Percentiles rank a stretch among this genome's conserved stretches.
Evolutionary conservation across 495 filamentous ascomycete species (phyloP).

Genomic region (Daldinia decipiens): DNA sequence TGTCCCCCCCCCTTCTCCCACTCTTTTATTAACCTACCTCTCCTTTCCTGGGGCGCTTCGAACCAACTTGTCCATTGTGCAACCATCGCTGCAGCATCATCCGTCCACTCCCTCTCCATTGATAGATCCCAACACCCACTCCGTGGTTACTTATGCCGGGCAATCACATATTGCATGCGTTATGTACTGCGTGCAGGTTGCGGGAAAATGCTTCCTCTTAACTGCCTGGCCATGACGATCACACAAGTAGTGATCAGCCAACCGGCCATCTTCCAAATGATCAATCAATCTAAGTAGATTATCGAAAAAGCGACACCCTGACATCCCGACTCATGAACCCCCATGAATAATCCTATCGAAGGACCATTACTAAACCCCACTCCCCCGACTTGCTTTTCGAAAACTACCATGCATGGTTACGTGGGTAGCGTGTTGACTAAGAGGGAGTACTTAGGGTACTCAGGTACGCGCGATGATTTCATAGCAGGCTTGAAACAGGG

Average conservation of each 20-base stretch:
- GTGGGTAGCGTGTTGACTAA: constrained; percentile 11
- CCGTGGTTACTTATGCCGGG: constrained; percentile 40
- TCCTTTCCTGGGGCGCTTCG: constrained; percentile 39
- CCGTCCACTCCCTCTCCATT: constrained; percentile 31
- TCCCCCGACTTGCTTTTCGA: constrained; percentile 16
- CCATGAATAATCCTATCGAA: constrained; percentile 16
- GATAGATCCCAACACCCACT: constrained; percentile 37
- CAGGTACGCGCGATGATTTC: constrained; percentile 21
- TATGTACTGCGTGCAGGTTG: constrained; percentile 40
- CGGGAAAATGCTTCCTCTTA: constrained; percentile 44
- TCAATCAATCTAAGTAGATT: constrained; percentile 46
- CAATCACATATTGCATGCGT: constrained; percentile 46
- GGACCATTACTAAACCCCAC: constrained; percentile 28
- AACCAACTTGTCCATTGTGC: constrained; percentile 38
- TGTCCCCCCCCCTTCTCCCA: constrained; percentile 16
- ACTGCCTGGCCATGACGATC: constrained; percentile 42
- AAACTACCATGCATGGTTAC: constrained; percentile 1
- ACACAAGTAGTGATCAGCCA: constrained; percentile 42
- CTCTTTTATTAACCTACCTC: constrained; percentile 39
- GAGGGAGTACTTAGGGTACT: background rate
- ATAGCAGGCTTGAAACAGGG: constrained; percentile 21
- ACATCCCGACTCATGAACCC: constrained; percentile 39
- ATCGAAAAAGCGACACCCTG: constrained; percentile 38
- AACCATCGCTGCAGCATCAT: constrained; percentile 33
- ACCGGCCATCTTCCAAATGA: constrained; percentile 48